Evolutionary conservation across 805 yeast species (phyloP).

Genomic region (Candida tibetensis): DNA sequence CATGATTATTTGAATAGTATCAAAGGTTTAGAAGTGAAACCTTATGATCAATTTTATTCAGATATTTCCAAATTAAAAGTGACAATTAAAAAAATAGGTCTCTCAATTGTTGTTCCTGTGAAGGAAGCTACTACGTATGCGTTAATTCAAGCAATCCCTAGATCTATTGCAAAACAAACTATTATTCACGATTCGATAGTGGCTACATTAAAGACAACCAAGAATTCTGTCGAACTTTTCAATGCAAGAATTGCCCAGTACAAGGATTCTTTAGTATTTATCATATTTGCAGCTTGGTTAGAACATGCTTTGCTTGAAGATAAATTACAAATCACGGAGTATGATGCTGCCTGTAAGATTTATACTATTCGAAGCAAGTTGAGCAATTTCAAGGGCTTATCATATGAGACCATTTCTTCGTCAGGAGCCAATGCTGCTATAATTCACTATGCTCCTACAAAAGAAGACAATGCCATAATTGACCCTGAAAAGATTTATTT

Average conservation of each 20-base stretch:
- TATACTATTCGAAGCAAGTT: conserved; percentile 51
- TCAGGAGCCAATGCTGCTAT: conserved; percentile 74
- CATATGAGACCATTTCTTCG: conserved; percentile 75
- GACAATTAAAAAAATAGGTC: conserved; percentile 14
- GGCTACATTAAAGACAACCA: conserved; percentile 63
- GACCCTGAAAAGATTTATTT: conserved; percentile 69
- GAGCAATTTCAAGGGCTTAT: conserved; percentile 60
- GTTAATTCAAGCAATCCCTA: conserved; percentile 27
- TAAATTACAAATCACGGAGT: conserved; percentile 51
- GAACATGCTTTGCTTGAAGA: conserved; percentile 50
- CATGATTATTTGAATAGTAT: conserved; percentile 25
- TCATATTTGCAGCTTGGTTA: conserved; percentile 79
- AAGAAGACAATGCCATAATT: conserved; percentile 54
- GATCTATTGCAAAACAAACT: conserved; percentile 22
- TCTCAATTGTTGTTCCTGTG: conserved; percentile 30
- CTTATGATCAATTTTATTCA: conserved; percentile 58
- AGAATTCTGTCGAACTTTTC: conserved; percentile 66
- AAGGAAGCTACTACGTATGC: conserved; percentile 32
- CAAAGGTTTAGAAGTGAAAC: conserved; percentile 36
- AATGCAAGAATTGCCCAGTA: conserved; percentile 76
- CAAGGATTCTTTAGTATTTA: conserved; percentile 78
- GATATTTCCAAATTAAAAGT: conserved; percentile 40
- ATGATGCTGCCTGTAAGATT: conserved; percentile 61
- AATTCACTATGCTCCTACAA: conserved; percentile 72
- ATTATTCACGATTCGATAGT: conserved; percentile 30